Base-by-base conservation (phyloP, 345 rosid species). In the Eucalyptus regnans region DNA sequence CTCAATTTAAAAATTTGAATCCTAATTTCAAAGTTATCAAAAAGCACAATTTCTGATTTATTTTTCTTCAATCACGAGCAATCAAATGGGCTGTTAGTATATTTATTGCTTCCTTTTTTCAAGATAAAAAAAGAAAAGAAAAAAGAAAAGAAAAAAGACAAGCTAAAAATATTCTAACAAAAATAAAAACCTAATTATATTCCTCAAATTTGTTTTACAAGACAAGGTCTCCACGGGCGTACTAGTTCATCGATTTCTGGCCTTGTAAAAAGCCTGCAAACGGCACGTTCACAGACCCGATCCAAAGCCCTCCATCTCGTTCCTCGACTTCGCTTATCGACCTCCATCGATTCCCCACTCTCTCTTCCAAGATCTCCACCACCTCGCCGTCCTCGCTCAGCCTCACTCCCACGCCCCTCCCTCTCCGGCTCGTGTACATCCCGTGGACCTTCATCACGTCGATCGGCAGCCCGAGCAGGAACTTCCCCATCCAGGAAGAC, bases 251-350 rank as follows among this genome's bases (percentile, higher is more conserved):
- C 46, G 50, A 22, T 37, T 62, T 79, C 13, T 86, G 11, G 66
- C 44, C 60, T 89, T 86, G 64, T 89, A 93, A 58, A 58, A 91
- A 16, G 9, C 96, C 97, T 62, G 89, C 91, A 87, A 93, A 92
- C 56, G 95, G 94, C 91, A 89, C 76, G 87, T 90, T 91, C 20
- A 94, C 92, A 22, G 98, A 96, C 41, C 99, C 98, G 84, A 96
- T 90, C 99, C 97, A 96, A 16, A 95, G 88, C 86, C 80, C 83
- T 22, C 94, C 96, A 8, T 93, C 91, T 27, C 86, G 90, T 76
- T 95, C 98, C 86, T 91, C 93, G 51, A 96, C 95, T 90, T 95
- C 97, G 87, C 99, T 96, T 2, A 95, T 91, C 71, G 96, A 91
- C 48, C 87, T 51, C 94, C 92, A 90, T 46, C n/a, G 83, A 60